Evolutionary conservation across 306 rosid species (phyloP).

Genomic region (Casuarina cunninghamiana): DNA sequence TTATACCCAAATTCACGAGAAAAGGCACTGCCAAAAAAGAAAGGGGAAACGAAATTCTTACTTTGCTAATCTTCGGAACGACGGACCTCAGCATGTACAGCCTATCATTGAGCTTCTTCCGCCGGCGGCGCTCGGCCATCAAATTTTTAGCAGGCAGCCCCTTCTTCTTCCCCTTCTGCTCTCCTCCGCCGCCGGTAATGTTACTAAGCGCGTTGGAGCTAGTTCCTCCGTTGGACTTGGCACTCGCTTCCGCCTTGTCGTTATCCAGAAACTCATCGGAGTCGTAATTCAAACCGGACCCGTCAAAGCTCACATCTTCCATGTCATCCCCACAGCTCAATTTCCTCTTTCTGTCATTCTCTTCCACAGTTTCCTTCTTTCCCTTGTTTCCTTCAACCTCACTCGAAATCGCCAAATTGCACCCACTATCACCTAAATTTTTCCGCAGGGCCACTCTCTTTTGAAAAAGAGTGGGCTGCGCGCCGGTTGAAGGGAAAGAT

Average conservation of each 20-base stretch:
- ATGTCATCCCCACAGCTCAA: slow-evolving; percentile 38
- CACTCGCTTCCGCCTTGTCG: slow-evolving; percentile 49
- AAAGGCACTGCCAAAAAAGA: slow-evolving; percentile 1
- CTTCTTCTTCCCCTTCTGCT: slow-evolving; percentile 85
- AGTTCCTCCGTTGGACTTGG: slow-evolving; percentile 46
- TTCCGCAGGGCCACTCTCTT: slow-evolving; percentile 78
- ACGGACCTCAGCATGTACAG: slow-evolving; percentile 96
- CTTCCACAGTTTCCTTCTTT: slow-evolving; percentile 31
- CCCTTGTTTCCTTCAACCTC: slow-evolving; percentile 12
- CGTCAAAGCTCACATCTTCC: slow-evolving; percentile 68
- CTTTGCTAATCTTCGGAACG: slow-evolving; percentile 98
- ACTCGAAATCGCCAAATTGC: slow-evolving; percentile 20
- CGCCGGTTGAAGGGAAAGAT: slow-evolving; percentile 61
- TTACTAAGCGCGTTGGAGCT: slow-evolving; percentile 61
- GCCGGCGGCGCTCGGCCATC: slow-evolving; percentile 96
- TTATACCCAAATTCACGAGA: not conserved
- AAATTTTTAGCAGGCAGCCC: slow-evolving; percentile 94
- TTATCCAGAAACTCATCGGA: slow-evolving; percentile 73
- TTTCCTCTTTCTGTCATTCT: slow-evolving; percentile 49
- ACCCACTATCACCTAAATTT: slow-evolving; percentile 31
- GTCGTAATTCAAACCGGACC: slow-evolving; percentile 74
- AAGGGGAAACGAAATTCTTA: slow-evolving; percentile 26
- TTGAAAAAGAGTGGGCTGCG: slow-evolving; percentile 85
- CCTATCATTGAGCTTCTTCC: slow-evolving; percentile 97
- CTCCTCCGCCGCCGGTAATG: slow-evolving; percentile 44